phyloP scores from a whole-genome alignment of 2,329 filamentous ascomycete species.

The Neoarthrinium moseri region DNA sequence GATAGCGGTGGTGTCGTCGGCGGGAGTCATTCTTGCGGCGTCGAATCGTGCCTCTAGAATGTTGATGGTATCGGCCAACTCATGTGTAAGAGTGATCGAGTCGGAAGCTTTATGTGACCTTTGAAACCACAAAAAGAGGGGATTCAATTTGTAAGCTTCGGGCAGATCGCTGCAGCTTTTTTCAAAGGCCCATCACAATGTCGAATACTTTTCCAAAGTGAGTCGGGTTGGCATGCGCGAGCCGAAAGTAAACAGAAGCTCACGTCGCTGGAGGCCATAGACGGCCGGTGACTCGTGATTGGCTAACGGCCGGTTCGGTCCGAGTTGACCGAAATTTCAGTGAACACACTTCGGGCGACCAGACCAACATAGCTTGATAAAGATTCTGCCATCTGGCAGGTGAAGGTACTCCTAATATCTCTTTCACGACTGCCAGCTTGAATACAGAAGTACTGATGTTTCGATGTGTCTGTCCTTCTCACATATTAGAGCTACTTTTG shows the following conservation, averaged over 20 bases:
- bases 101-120: background rate
- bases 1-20: background rate
- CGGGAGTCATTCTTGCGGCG: background rate
- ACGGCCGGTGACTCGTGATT: background rate
- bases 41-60: background rate
- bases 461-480: background rate
- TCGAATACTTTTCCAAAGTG: background rate
- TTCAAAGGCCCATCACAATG: background rate
- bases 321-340: conserved; percentile 5
- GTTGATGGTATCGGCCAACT: background rate
- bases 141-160: background rate
- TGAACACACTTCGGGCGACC: conserved; percentile 1
- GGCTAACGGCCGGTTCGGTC: conserved; percentile 3
- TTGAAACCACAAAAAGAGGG: background rate
- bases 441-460: background rate
- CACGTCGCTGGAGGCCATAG: background rate
- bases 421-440: background rate
- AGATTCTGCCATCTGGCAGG: background rate
- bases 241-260: background rate
- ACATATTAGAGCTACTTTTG: background rate
- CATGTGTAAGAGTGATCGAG: background rate
- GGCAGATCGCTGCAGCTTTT: conserved; percentile 5
- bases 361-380: background rate
- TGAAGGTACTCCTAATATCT: background rate
- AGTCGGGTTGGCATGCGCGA: background rate